These are phyloP conservation scores for Russula sp. DNA, from an alignment of 768 basidiomycete genomes.

Conservation along the genomic window DNA sequence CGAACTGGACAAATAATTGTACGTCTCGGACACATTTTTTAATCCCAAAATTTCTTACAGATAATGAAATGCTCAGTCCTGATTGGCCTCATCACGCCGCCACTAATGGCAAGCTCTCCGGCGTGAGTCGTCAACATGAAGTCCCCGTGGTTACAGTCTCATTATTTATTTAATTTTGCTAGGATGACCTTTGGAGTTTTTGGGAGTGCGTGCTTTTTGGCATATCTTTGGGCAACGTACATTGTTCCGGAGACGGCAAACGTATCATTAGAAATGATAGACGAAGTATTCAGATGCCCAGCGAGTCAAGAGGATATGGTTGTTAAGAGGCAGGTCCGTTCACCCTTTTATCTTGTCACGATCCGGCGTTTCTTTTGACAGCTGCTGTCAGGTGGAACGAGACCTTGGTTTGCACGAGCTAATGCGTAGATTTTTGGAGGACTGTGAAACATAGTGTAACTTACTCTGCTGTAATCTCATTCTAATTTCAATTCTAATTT, in stretches of 20 bases:
- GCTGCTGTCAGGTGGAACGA: conserved; percentile 50
- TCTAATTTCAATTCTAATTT: not conserved
- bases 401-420: conserved; percentile 52
- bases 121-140: conserved; percentile 41
- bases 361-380: conserved; percentile 1
- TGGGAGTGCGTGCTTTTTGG: conserved; percentile 58
- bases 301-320: conserved; percentile 53
- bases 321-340: conserved; percentile 51
- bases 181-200: conserved; percentile 72
- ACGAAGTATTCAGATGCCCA: conserved; percentile 60
- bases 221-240: conserved; percentile 69
- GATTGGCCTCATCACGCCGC: conserved; percentile 71
- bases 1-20: conserved; percentile 84
- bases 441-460: conserved; percentile 4
- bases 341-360: not conserved
- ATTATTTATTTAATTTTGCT: not conserved
- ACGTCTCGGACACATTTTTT: conserved; percentile 18
- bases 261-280: conserved; percentile 73
- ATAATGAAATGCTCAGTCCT: conserved; percentile 47
- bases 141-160: not conserved
- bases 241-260: conserved; percentile 75
- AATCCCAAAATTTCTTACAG: not conserved
- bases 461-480: not conserved
- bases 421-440: conserved; percentile 39
- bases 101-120: conserved; percentile 58